Evolutionary conservation across 1,284 basidiomycete genomes (phyloP), one percentile per base, ranked within the genome.

Genomic region (Trametes versicolor): DNA sequence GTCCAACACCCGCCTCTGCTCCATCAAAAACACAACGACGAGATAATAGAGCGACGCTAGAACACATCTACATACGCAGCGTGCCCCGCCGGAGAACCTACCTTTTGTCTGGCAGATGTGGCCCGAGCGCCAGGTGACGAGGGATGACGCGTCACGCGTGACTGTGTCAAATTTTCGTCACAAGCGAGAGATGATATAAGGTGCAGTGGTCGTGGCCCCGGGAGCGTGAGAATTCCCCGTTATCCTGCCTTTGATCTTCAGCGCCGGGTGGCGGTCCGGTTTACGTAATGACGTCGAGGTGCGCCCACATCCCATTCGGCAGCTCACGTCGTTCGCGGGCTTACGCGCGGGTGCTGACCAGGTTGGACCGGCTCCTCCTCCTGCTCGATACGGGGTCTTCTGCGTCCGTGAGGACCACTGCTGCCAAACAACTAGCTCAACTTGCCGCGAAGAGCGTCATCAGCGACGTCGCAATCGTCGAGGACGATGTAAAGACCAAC

Each of bases 351-450:
- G 52, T 3, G 58, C 29, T 51, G 59, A 63, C 21, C 72, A 94
- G 94, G 84, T 88, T 97, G 82, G 96, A 97, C 85, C 88, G 95
- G 77, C 90, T 97, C 81, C 91, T 97, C 73, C 87, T 94, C 75
- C 83, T 97, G 55, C 88, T 97, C 74, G 96, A 97, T 78, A 94
- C 94, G 50, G 96, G 96, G 54, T 96, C 95, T 34, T 94, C 94
- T 3, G 81, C 87, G 55, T 92, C 93, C 54, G 92, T 97, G 65
- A 87, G 95, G 74, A 89, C 89, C 67, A 96, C 96, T 19, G 96
- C 96, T 4, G 96, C 96, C 10, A 95, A 94, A 74, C 96, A 98
- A 78, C 86, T 98, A 49, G 96, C 95, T 1, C 93, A 96, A 73
- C 85, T 97, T 63, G 95, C 96, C 2, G 91, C 87, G 23, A 91